phyloP scores from a whole-genome alignment of 202 grass and related monocot genomes.

The Carex arenaria region DNA sequence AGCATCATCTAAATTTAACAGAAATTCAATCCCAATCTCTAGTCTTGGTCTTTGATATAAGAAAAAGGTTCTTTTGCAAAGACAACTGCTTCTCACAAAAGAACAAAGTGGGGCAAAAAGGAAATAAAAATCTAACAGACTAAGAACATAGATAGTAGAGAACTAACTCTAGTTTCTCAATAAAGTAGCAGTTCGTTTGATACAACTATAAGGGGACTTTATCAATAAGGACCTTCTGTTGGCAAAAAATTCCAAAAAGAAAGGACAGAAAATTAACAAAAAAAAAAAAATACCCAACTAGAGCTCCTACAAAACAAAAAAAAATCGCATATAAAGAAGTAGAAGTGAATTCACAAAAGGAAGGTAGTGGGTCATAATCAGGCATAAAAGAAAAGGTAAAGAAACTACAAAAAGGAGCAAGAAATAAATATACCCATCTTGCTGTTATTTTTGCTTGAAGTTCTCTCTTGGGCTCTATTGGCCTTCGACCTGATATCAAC shows the following conservation, averaged over 20 bases:
- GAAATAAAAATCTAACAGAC: not conserved
- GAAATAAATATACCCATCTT: conserved; percentile 47
- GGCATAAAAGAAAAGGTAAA: not conserved
- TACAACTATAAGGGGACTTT: not conserved
- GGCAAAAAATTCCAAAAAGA: no score
- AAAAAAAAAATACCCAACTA: not conserved
- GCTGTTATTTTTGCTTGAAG: conserved; percentile 56
- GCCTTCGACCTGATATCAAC: conserved; percentile 55
- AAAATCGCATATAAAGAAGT: not conserved
- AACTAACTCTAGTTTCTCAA: not conserved
- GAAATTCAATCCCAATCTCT: not conserved
- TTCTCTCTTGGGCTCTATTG: conserved; percentile 64
- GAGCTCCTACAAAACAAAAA: not conserved
- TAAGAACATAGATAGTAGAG: not conserved
- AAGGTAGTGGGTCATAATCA: not conserved
- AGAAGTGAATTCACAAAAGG: not conserved
- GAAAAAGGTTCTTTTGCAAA: not conserved
- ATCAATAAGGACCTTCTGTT: not conserved
- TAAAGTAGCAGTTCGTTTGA: not conserved
- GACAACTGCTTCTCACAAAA: not conserved
- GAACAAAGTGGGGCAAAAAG: not conserved
- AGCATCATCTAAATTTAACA: not conserved
- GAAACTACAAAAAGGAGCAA: not conserved
- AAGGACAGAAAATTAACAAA: not conserved
- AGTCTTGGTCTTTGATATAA: not conserved